Base-by-base conservation (phyloP, 352 stramenopile genomes). In the Thalassiosira delicatula region DNA sequence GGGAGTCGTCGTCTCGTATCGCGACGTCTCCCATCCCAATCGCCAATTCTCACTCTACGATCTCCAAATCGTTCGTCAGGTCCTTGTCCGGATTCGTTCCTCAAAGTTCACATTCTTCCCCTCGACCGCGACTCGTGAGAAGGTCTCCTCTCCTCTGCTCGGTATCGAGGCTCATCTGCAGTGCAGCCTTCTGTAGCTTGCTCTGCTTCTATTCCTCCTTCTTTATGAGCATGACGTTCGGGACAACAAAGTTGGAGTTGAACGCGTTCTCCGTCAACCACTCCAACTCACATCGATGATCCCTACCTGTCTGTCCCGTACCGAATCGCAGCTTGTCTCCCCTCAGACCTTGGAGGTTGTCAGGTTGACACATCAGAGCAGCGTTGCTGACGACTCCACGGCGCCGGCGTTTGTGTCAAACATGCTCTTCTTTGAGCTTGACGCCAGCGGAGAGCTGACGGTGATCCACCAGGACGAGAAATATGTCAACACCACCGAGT, bases 141-240 rank as follows among this genome's bases (percentile, higher is more conserved):
- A 59, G 23, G 30, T 35, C 19, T 81, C 27, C 1, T 66, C 69
- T 33, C 85, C 57, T 4, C 76, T 71, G 12, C 88, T 84, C 78
- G 32, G 68, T 80, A 53, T 86, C 69, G 46, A 94, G 92, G 35
- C n/a, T n/a, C n/a, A n/a, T n/a, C n/a, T n/a, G 81, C 23, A 53
- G 76, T 29, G 87, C 90, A 40, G 78, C 83, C 83, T 89, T 86
- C 78, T 91, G 83, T 61, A 93, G 70, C 63, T 86, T 84, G 17
- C 63, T 71, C 54, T 82, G 71, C 61, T 93, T 94, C 54, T 91
- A 84, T 32, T 92, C 88, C 76, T 93, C 79, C 67, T 91, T 90
- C 42, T 86, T 83, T 23, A 85, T 77, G 32, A 95, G 76, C 0
- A 95, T 85, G n/a, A 94, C 75, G 85, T 95, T 90, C 2, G 90